Evolutionary conservation across 1,139 yeast species (phyloP), one percentile per base, ranked within the genome.

Genomic region (Taphrina wiesneri): DNA sequence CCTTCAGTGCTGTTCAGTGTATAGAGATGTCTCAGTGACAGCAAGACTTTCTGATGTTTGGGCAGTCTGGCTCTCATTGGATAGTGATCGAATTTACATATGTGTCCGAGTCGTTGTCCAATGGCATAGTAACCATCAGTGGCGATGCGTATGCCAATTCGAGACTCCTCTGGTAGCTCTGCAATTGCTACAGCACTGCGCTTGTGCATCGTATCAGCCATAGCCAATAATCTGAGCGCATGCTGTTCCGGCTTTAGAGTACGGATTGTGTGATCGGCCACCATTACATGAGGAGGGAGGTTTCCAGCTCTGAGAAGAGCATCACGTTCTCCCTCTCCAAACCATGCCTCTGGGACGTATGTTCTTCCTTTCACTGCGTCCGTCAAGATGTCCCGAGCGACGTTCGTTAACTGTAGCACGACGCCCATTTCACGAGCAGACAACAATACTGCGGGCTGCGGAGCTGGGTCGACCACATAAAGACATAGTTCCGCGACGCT

Each of bases 401-500:
- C 52, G 21, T 63, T 63, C 9, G 59, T 53, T 25, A 63, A 19
- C 25, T 63, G 66, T 17, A 63, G 41, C 15, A 63, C 66, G 25
- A 56, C 62, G 17, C 66, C 66, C 66, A 63, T 63, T 9, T 63
- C 59, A 0, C 66, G 56, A 15, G 63, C 66, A 5, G 57, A 43
- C 3, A 13, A 13, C 6, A 62, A 30, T n/a, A 62, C 65, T 4
- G 47, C 43, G 2, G 65, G 32, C 19, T 39, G 17, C 13, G 60
- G 60, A 4, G 25, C 9, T 13, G 39, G 32, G 23, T 45, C 61
- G 26, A 63, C 52, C 25, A 63, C 32, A 32, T 36, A 63, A 21
- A 56, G 28, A 34, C 66, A 63, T 54, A 63, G 46, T 32, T 63
- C 66, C 15, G 66, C 66, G n/a, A 63, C 66, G 30, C 63, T 63